Evolutionary conservation across 2,329 filamentous ascomycete species (phyloP), one percentile per base, ranked within the genome.

Genomic region (Ceratocystis alfenasii): DNA sequence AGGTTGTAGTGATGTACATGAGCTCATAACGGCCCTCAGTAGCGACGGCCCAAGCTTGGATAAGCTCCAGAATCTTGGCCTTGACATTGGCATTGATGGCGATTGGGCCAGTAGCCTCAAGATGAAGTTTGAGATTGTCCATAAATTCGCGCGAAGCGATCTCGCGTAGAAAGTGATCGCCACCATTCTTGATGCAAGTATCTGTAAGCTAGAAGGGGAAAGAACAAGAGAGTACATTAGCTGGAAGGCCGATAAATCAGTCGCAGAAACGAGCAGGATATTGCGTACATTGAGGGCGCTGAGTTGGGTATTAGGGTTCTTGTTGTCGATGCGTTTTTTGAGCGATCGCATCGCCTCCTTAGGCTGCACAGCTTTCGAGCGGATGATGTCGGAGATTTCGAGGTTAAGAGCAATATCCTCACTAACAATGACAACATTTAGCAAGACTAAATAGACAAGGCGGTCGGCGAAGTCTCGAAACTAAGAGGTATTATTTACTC

Each of bases 161-260:
- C 78, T 99, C 94, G 70, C 87, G 83, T 62, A 99, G 86, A 76
- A 99, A 99, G 76, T 99, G 94, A 48, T 88, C 84, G 71, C 94
- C 94, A 68, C 94, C 94, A 79, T 99, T 99, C 79, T 99, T 99
- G 68, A 97, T 91, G 74, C 94, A 99, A 0, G 94, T 97, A 78
- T 99, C 94, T 70, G 92, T 96, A 72, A 99, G 87, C 90, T 85
- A 84, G 76, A 69, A 65, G 28, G 5, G 12, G 15, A 8, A 36
- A 60, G 22, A 30, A 25, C 12, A 55, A 25, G 17, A 64, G 25
- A 30, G 28, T 41, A 44, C 30, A 36, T 60, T 50, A 63, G 60
- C 57, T 55, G 48, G 41, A 10, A 62, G 12, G 15, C 5, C 30
- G 8, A 5, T 6, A 17, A 10, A 59, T 6, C 17, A 33, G 5